phyloP scores from a whole-genome alignment of 1,284 basidiomycete genomes.

The Ustanciosporium gigantosporum region DNA sequence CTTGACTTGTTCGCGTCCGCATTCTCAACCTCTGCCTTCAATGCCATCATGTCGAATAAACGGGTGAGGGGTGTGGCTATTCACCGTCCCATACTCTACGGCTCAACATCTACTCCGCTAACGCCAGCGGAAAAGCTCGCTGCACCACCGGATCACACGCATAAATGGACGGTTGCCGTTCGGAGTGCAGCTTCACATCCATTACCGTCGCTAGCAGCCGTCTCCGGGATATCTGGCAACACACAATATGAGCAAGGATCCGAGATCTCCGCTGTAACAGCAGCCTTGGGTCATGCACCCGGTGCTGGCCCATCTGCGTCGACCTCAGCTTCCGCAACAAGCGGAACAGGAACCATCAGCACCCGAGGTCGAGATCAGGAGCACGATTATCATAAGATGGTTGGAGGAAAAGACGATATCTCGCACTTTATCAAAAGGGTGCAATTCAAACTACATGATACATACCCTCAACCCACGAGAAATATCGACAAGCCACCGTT shows the following conservation, averaged over 20 bases:
- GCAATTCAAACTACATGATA: slow-evolving; percentile 96
- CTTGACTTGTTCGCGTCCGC: too few species aligned
- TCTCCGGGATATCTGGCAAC: slow-evolving; percentile 15
- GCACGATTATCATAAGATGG: slow-evolving; percentile 56
- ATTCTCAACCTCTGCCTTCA: too few species aligned
- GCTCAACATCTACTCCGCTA: slow-evolving; percentile 86
- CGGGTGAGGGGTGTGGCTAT: slow-evolving; percentile 70
- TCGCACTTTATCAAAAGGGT: slow-evolving; percentile 72
- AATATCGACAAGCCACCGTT: slow-evolving; percentile 91
- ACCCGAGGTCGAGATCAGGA: slow-evolving; percentile 54
- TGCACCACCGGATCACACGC: slow-evolving; percentile 76
- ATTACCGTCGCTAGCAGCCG: slow-evolving; percentile 58
- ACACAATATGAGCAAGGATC: slow-evolving; percentile 20
- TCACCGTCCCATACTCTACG: slow-evolving; percentile 89
- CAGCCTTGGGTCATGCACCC: slow-evolving; percentile 5
- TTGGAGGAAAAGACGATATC: slow-evolving; percentile 59
- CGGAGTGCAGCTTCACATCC: slow-evolving; percentile 67
- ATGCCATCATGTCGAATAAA: slow-evolving; percentile 29
- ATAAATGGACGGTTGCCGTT: slow-evolving; percentile 94
- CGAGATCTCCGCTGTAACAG: slow-evolving; percentile 18
- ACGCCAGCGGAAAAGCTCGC: slow-evolving; percentile 74
- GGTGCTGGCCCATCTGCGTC: slow-evolving; percentile 5
- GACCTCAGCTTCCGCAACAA: not conserved
- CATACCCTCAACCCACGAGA: slow-evolving; percentile 85
- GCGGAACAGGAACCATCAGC: slow-evolving; percentile 14